Evolutionary conservation across 441 rosid species (phyloP), one percentile per base, ranked within the genome.

Genomic region (Oxalis stricta): DNA sequence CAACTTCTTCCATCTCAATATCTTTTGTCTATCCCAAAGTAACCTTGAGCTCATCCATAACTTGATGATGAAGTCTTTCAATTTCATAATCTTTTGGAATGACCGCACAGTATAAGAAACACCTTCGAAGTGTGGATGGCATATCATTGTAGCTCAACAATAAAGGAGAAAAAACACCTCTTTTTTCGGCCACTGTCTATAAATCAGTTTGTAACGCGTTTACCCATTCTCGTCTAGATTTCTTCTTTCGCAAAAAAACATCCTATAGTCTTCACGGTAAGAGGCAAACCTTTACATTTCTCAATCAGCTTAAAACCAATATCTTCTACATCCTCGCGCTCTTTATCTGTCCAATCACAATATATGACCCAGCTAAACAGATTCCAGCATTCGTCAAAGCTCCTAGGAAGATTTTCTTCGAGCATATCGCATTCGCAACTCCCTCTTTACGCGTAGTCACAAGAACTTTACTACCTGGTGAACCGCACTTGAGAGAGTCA

Each of bases 271-370:
- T 26, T 64, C n/a, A 34, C 43, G 1, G 66, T 63, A 5, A 71
- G 37, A 20, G 71, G 74, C 12, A 58, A 46, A 10, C 68, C 64
- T 6, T n/a, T 21, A 7, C 65, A 71, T 39, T 60, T 71, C 7
- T n/a, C 12, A 17, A 34, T 63, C 1, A 63, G 48, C 8, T 38
- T 21, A 18, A 32, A 10, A 5, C 59, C 61, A 13, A 63, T 56
- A 1, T 0, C 1, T 31, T 46, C 47, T 18, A 70, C 3, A 12
- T 34, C 11, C 0, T 43, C 44, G 43, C 38, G 41, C 22, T 10
- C 41, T 5, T 18, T 9, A 11, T 4, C 4, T 7, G 38, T 15
- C 20, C 5, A 15, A 17, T 41, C 43, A 12, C 42, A 39, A 3
- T 60, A 63, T 1, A 70, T 68, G 7, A 40, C 39, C 5, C 33